These are phyloP conservation scores for Calocybe cyanea DNA, from an alignment of 768 basidiomycete species.

Conservation along the genomic window DNA sequence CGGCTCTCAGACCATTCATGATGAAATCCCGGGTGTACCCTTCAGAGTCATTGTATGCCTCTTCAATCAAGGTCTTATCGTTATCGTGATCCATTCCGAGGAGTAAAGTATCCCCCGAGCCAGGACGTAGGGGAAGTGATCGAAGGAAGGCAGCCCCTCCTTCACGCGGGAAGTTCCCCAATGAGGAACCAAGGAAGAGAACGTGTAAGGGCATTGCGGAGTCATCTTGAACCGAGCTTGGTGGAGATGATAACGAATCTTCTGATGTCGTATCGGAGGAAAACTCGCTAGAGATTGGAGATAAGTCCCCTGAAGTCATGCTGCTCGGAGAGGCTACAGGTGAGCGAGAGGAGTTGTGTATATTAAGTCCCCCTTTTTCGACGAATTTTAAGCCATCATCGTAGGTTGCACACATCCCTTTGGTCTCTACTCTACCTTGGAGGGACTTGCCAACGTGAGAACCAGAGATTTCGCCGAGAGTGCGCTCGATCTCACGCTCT, in stretches of 20 bases:
- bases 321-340: slow-evolving; percentile 1
- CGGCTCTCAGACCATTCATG: slow-evolving; percentile 77
- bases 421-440: slow-evolving; percentile 68
- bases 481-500: slow-evolving; percentile 77
- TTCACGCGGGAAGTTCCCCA: slow-evolving; percentile 83
- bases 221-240: slow-evolving; percentile 44
- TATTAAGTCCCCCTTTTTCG: slow-evolving; percentile 54
- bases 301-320: slow-evolving; percentile 24
- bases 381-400: slow-evolving; percentile 84
- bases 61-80: slow-evolving; percentile 63
- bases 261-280: slow-evolving; percentile 21
- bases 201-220: slow-evolving; percentile 63
- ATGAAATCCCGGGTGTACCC: slow-evolving; percentile 76
- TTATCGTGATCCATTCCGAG: slow-evolving; percentile 91
- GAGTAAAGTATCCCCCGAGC: slow-evolving; percentile 76
- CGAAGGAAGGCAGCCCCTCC: slow-evolving; percentile 72
- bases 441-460: slow-evolving; percentile 63
- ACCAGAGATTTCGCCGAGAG: slow-evolving; percentile 60
- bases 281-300: slow-evolving; percentile 34
- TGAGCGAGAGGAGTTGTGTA: slow-evolving; percentile 11
- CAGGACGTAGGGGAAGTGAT: slow-evolving; percentile 71
- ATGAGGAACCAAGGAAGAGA: slow-evolving; percentile 86
- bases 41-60: slow-evolving; percentile 81
- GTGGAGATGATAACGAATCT: slow-evolving; percentile 25
- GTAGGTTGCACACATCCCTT: slow-evolving; percentile 90